Conservation (phyloP, 108 stramenopile genomes). For the Pseudonitzschia multiseries region DNA sequence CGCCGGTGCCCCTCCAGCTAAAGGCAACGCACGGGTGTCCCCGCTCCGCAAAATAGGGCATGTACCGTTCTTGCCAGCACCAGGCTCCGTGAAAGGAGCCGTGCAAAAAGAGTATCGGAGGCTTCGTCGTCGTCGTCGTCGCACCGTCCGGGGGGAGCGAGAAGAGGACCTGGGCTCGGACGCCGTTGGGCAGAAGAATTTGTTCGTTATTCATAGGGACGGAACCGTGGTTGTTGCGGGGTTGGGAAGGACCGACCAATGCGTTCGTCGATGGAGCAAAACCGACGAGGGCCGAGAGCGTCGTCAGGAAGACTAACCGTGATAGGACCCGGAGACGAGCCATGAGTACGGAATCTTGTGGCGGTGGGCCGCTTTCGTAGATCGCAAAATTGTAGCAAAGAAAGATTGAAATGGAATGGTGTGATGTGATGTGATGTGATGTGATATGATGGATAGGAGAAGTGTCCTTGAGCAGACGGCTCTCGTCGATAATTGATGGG, state of each 20-base stretch:
- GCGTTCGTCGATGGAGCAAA: not conserved
- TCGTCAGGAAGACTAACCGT: not conserved
- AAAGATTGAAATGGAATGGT: too few species aligned
- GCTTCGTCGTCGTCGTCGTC: slow-evolving; percentile 18
- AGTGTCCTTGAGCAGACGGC: too few species aligned
- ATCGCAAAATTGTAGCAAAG: too few species aligned
- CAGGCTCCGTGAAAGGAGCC: slow-evolving; percentile 75
- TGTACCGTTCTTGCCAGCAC: slow-evolving; percentile 67
- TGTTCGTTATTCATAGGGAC: slow-evolving; percentile 3
- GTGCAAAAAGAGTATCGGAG: slow-evolving; percentile 63
- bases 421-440: too few species aligned
- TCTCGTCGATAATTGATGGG: too few species aligned
- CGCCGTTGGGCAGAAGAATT: slow-evolving; percentile 2
- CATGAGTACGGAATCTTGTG: too few species aligned
- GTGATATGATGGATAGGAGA: too few species aligned
- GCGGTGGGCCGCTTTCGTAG: too few species aligned
- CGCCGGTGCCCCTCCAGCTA: slow-evolving; percentile 67
- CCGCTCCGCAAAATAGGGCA: slow-evolving; percentile 47
- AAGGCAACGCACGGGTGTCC: slow-evolving; percentile 60
- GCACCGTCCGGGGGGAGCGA: not conserved
- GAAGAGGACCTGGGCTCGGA: not conserved
- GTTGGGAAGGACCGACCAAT: not conserved
- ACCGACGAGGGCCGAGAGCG: not conserved
- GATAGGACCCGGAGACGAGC: not conserved
- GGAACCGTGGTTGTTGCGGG: not conserved